Evolutionary conservation across 2,329 filamentous ascomycete genomes (phyloP).

Genomic region (Verticillium nubilum): DNA sequence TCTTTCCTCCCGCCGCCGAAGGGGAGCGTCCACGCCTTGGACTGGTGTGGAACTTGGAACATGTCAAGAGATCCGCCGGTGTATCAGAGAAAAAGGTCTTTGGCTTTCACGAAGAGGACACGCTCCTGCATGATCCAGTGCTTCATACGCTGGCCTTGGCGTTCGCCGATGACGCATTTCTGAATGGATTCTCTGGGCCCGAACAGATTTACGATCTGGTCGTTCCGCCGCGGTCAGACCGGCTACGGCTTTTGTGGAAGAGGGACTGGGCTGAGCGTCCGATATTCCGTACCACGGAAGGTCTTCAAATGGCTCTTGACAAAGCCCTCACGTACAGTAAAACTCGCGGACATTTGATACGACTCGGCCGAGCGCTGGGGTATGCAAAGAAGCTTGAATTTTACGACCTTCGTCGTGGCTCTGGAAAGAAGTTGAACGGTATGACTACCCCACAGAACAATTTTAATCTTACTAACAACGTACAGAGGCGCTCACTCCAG

Average conservation of each 20-base stretch:
- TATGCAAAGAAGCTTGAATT: constrained; percentile 17
- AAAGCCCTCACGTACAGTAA: constrained; percentile 31
- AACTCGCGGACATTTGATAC: constrained; percentile 24
- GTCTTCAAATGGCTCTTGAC: constrained; percentile 14
- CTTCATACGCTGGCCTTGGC: constrained; percentile 17
- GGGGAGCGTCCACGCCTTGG: constrained; percentile 11
- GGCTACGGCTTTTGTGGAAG: constrained; percentile 16
- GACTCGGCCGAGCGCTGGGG: constrained; percentile 20
- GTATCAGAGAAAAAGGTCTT: constrained; percentile 18
- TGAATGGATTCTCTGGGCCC: constrained; percentile 15
- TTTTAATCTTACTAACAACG: neutral
- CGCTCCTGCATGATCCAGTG: constrained; percentile 13
- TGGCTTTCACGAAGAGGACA: constrained; percentile 16
- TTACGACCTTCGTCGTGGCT: constrained; percentile 17
- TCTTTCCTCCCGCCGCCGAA: constrained; percentile 15
- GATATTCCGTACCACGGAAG: constrained; percentile 17
- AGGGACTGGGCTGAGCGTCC: constrained; percentile 12
- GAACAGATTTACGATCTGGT: constrained; percentile 18
- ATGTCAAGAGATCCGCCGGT: constrained; percentile 17
- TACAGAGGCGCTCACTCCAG: constrained; percentile 10
- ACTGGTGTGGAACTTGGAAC: constrained; percentile 16
- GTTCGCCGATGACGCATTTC: constrained; percentile 16
- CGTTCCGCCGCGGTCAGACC: constrained; percentile 11
- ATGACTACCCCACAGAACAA: constrained; percentile 4
- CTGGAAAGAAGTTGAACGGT: constrained; percentile 18